Evolutionary conservation across 1,139 yeast genomes (phyloP), one percentile per base, ranked within the genome.

Genomic region (Taiozyma sp.): DNA sequence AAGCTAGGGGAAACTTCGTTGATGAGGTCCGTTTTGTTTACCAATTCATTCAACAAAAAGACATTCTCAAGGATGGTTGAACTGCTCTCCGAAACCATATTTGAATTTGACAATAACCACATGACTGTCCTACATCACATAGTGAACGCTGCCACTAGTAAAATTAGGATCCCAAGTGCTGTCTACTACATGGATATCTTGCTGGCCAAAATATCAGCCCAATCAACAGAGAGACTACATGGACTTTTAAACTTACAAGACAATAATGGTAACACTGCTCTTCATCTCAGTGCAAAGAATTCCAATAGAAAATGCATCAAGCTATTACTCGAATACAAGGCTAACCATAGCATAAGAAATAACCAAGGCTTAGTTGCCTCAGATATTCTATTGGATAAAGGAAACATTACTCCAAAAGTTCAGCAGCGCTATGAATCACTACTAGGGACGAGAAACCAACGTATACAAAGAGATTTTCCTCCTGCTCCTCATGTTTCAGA

Each of bases 121-220:
- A 82, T 85, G 58, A 89, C 96, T 0, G 84, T 91, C 3, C 69
- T 92, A 40, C 98, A 93, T 66, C 96, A 90, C 65, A 87, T 91
- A 52, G 89, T 95, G 0, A 70, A 74, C 43, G 73, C 83, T n/a
- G 78, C 84, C 1, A 65, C 73, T 14, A 69, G 83, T 32, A 77
- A 81, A 56, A 79, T 84, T 38, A 81, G 87, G 56, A 81, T 87
- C 39, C 81, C 89, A 4, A 83, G 91, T 22, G 87, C 97, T 0
- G 73, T 88, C 42, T 91, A 90, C 66, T 92, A 93, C 67, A 75
- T 89, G 63, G 97, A 91, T 65, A 78, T 83, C 32, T 69, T 91
- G 47, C 73, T 92, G 55, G 84, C 88, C 4, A 88, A 85, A 63
- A 71, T 90, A 34, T 75, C 83, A 22, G 93, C 76, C 24, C 78